Percentiles rank a stretch among this genome's conserved stretches.
Evolutionary conservation across 768 basidiomycete genomes (phyloP).

Genomic region (Russula sp.): DNA sequence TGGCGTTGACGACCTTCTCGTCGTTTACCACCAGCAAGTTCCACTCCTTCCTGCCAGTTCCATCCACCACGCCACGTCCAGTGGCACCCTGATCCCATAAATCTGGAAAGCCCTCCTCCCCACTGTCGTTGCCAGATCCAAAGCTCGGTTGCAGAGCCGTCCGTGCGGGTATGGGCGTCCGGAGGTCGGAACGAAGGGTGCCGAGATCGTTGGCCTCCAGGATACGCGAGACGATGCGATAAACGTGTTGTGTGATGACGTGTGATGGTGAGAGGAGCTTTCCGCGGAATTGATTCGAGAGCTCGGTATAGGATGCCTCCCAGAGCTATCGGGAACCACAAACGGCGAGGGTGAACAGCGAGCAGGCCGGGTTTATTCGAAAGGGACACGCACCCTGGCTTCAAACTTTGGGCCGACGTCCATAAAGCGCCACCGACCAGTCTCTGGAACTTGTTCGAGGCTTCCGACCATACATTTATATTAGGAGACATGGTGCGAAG

Average conservation of each 20-base stretch:
- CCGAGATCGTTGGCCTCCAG: conserved; percentile 71
- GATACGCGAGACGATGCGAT: conserved; percentile 57
- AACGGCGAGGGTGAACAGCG: not conserved
- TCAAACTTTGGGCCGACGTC: conserved; percentile 56
- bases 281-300: conserved; percentile 44
- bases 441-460: conserved; percentile 79
- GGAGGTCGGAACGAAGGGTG: conserved; percentile 34
- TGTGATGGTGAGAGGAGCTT: conserved; percentile 61
- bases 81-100: conserved; percentile 25
- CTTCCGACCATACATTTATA: conserved; percentile 32
- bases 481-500: not conserved
- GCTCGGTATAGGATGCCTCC: conserved; percentile 35
- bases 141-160: conserved; percentile 22
- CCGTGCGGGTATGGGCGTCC: conserved; percentile 23
- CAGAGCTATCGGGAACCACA: conserved; percentile 32
- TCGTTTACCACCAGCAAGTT: conserved; percentile 76
- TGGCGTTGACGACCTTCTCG: conserved; percentile 62
- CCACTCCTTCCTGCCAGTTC: conserved; percentile 37
- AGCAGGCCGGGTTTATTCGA: not conserved
- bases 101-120: not conserved
- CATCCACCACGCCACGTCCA: not conserved
- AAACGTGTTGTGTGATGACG: conserved; percentile 59
- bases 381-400: conserved; percentile 35
- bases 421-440: conserved; percentile 87
- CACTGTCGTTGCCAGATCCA: not conserved